phyloP scores from a whole-genome alignment of 75 land plant genomes.

The Sequoiadendron giganteum region DNA sequence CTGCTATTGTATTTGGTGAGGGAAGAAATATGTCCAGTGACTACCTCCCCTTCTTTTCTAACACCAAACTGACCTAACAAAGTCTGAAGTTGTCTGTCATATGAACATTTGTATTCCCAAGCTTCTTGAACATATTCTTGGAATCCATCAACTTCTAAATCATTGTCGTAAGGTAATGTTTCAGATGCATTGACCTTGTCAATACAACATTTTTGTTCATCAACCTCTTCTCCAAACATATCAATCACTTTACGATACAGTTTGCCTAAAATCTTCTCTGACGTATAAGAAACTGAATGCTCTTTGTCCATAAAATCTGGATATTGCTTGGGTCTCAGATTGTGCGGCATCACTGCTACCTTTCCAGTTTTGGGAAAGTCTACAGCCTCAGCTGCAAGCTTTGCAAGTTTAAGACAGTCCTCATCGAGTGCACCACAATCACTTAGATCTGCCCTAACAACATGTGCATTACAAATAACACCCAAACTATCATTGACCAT shows the following conservation, averaged over 20 bases:
- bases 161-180: slow-evolving; percentile 50
- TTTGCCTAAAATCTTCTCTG: slow-evolving; percentile 57
- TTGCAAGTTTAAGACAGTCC: slow-evolving; percentile 28
- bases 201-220: not conserved
- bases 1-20: slow-evolving; percentile 60
- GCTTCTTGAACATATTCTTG: slow-evolving; percentile 57
- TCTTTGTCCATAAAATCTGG: slow-evolving; percentile 96
- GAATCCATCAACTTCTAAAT: slow-evolving; percentile 64
- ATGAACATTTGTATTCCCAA: slow-evolving; percentile 3
- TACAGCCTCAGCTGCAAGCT: slow-evolving; percentile 85
- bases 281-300: slow-evolving; percentile 10
- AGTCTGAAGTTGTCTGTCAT: slow-evolving; percentile 2
- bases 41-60: slow-evolving; percentile 70
- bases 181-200: slow-evolving; percentile 13
- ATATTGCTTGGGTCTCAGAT: slow-evolving; percentile 61
- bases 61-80: slow-evolving; percentile 53
- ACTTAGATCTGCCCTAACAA: slow-evolving; percentile 90
- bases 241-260: slow-evolving; percentile 59
- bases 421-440: slow-evolving; percentile 69
- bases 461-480: slow-evolving; percentile 86
- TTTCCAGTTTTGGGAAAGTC: slow-evolving; percentile 96
- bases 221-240: slow-evolving; percentile 26
- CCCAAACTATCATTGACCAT: slow-evolving; percentile 88
- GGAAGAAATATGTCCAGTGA: slow-evolving; percentile 76
- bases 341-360: slow-evolving; percentile 60